These are phyloP conservation scores for Onygenales sp. DNA, from an alignment of 2,329 filamentous ascomycete genomes.

Conservation along the genomic window DNA sequence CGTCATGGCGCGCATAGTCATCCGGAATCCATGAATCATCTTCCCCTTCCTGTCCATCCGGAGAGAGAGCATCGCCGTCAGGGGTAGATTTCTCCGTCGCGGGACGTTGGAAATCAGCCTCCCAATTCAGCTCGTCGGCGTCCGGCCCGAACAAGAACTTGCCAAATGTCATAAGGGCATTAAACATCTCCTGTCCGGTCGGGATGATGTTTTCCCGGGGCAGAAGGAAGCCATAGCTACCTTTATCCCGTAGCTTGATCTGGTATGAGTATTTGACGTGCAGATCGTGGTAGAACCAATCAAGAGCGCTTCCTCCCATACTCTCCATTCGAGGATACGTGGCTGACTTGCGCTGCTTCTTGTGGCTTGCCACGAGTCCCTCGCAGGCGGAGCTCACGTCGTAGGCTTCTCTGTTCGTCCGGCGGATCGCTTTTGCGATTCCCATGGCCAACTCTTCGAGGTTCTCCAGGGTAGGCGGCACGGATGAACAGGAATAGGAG, in stretches of 20 bases:
- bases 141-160: conserved; percentile 44
- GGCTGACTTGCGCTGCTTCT: conserved; percentile 17
- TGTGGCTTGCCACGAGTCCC: conserved; percentile 49
- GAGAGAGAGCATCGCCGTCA: not conserved
- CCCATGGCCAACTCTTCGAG: conserved; percentile 83
- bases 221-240: conserved; percentile 86
- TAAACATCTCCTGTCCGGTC: conserved; percentile 77
- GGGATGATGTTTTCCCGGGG: conserved; percentile 81
- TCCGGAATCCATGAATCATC: not conserved
- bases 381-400: conserved; percentile 78
- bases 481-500: conserved; percentile 67
- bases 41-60: not conserved
- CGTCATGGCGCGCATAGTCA: not conserved
- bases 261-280: conserved; percentile 79
- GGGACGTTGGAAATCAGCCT: conserved; percentile 6
- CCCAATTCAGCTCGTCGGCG: conserved; percentile 5
- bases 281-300: conserved; percentile 91
- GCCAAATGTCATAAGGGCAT: conserved; percentile 74
- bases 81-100: not conserved
- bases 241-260: conserved; percentile 84
- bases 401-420: conserved; percentile 67
- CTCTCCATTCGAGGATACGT: conserved; percentile 54
- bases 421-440: conserved; percentile 77
- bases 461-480: conserved; percentile 82
- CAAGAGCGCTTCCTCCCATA: conserved; percentile 75